Conservation (phyloP, 352 stramenopile species). For the Pythium diclinum region DNA sequence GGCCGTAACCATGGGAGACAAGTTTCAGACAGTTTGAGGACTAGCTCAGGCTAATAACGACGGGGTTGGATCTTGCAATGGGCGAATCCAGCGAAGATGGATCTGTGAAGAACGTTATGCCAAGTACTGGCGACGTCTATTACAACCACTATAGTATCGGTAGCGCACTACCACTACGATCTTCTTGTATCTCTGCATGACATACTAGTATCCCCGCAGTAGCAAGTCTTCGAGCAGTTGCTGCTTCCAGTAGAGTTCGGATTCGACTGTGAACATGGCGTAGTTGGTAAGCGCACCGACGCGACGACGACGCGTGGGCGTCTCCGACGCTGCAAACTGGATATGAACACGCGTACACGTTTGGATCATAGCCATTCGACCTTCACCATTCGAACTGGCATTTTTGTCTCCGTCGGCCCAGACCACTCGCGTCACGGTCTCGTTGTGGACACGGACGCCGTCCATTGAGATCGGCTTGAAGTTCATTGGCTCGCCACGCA, state of each 20-base stretch:
- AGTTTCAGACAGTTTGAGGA: too few species aligned
- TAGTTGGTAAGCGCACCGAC: not conserved
- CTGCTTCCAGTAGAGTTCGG: not conserved
- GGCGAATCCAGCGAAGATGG: too few species aligned
- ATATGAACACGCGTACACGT: not conserved
- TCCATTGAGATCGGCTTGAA: conserved; percentile 15
- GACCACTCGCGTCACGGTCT: conserved; percentile 6
- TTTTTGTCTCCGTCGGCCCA: not conserved
- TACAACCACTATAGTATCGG: too few species aligned
- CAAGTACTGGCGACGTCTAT: too few species aligned
- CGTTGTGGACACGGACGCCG: not conserved
- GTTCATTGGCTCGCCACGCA: conserved; percentile 1
- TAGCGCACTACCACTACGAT: too few species aligned
- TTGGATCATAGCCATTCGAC: not conserved
- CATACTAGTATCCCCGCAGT: not conserved
- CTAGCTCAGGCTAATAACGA: too few species aligned
- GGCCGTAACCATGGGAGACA: too few species aligned
- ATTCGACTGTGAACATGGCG: not conserved
- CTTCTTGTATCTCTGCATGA: not conserved
- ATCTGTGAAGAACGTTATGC: too few species aligned
- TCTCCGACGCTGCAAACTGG: not conserved
- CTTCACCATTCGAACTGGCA: not conserved
- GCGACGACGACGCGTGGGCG: not conserved
- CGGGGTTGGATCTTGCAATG: too few species aligned
- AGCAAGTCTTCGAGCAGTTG: not conserved